These are phyloP conservation scores for Penicillium hordei DNA, from an alignment of 2,329 filamentous ascomycete genomes.

Conservation along the genomic window DNA sequence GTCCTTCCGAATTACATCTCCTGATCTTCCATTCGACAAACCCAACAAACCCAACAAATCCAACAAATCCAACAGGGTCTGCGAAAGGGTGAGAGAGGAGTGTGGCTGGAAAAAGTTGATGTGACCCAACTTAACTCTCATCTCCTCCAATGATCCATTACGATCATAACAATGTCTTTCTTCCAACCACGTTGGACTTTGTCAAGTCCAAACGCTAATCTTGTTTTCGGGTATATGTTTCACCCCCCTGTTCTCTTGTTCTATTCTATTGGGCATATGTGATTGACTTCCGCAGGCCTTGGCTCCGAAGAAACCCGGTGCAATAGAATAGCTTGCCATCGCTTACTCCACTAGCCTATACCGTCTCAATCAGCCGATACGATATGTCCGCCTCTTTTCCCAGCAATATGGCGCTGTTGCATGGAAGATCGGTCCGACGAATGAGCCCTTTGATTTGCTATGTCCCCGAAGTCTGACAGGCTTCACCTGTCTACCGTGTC, in stretches of 20 bases:
- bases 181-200: not conserved
- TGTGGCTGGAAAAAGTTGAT: not conserved
- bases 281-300: slow-evolving; percentile 18
- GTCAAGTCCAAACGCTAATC: slow-evolving; percentile 10
- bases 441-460: slow-evolving; percentile 11
- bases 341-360: slow-evolving; percentile 15
- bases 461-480: slow-evolving; percentile 16
- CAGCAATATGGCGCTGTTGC: slow-evolving; percentile 8
- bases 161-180: not conserved
- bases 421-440: slow-evolving; percentile 12
- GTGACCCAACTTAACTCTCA: not conserved
- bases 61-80: too few relatives aligned
- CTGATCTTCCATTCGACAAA: not conserved
- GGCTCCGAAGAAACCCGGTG: slow-evolving; percentile 13
- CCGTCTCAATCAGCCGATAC: slow-evolving; percentile 12
- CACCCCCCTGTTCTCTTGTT: slow-evolving; percentile 7
- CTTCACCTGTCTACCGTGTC: slow-evolving; percentile 8
- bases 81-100: not conserved
- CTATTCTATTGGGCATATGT: slow-evolving; percentile 8
- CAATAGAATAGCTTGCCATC: slow-evolving; percentile 5
- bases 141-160: not conserved
- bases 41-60: not conserved
- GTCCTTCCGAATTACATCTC: slow-evolving; percentile 5
- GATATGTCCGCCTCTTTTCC: not conserved
- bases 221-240: slow-evolving; percentile 7